Evolutionary conservation across 2,329 filamentous ascomycete genomes (phyloP), one percentile per base, ranked within the genome.

Genomic region (Polychaeton citri): DNA sequence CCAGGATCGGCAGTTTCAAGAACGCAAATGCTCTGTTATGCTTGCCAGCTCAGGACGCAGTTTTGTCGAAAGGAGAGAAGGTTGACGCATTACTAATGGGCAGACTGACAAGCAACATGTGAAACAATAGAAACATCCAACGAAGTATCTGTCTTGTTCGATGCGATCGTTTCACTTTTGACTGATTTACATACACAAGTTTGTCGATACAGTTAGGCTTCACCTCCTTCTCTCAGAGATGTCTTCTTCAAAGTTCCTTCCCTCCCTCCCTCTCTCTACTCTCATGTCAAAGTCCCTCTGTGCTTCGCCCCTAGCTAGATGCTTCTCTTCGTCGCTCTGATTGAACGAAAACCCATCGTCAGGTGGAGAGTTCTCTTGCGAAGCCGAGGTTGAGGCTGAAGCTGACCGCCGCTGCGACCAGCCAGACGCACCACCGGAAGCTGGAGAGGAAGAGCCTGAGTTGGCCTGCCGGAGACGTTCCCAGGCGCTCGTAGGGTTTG

Each of bases 21-120:
- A 79, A 81, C 15, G 88, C 90, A 2, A 98, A 98, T 64, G 85
- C 81, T 3, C 60, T 98, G 49, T 60, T 96, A 17, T 82, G 80
- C 48, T 63, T 92, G 61, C 81, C 81, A 0, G 66, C 69, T 21
- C 73, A 74, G 2, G 66, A 76, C 21, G 76, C 74, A 5, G 66
- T 65, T n/a, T 53, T 86, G 37, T 68, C 64, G 32, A 81, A 81
- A 53, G 86, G 86, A 0, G 62, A 72, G 35, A 74, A 67, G 49
- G 76, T 86, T 3, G 76, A 88, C 42, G 88, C 86, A 7, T 60
- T 95, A 49, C 55, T 96, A 51, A 86, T 96, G 77, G 74, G 75
- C 2, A 54, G 53, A 40, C 50, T 74, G 34, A 45, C 58, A 18
- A 54, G 55, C 38, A 48, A 52, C n/a, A n/a, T n/a, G n/a, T n/a